Conservation (phyloP, 805 yeast genomes). For the Candida piceae region DNA sequence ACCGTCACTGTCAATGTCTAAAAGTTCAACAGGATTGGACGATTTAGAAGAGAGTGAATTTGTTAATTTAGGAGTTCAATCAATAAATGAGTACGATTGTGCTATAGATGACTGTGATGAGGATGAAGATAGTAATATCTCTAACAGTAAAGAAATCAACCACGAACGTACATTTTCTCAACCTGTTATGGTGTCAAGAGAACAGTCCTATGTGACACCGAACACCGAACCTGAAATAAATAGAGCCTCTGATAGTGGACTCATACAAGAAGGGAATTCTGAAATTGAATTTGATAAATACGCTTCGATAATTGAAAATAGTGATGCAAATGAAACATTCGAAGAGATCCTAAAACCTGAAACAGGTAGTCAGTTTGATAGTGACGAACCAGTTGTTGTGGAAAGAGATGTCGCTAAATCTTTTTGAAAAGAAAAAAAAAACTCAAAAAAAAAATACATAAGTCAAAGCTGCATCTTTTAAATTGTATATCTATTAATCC, state of each 20-base stretch:
- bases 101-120: conserved; percentile 27
- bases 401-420: conserved; percentile 7
- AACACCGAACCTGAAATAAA: too few species aligned
- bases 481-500: too few species aligned
- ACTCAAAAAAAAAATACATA: too few species aligned
- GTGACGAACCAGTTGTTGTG: conserved; percentile 18
- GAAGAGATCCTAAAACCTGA: conserved; percentile 21
- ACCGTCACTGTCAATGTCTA: conserved; percentile 13
- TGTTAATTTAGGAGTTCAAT: conserved; percentile 39
- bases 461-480: too few species aligned
- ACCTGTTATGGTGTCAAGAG: conserved; percentile 21
- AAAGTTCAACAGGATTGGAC: conserved; percentile 18
- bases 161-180: conserved; percentile 21
- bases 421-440: too few species aligned
- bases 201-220: conserved; percentile 4
- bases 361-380: conserved; percentile 10
- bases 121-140: conserved; percentile 16
- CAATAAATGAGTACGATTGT: conserved; percentile 22
- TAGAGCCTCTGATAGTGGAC: too few species aligned
- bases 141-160: conserved; percentile 13
- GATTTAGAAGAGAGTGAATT: conserved; percentile 33
- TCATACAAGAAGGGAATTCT: too few species aligned
- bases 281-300: conserved; percentile 18
- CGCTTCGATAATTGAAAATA: conserved; percentile 16
- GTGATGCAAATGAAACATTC: conserved; percentile 21